Base-by-base conservation (phyloP, 495 filamentous ascomycete species). In the Geoglossum glabrum region DNA sequence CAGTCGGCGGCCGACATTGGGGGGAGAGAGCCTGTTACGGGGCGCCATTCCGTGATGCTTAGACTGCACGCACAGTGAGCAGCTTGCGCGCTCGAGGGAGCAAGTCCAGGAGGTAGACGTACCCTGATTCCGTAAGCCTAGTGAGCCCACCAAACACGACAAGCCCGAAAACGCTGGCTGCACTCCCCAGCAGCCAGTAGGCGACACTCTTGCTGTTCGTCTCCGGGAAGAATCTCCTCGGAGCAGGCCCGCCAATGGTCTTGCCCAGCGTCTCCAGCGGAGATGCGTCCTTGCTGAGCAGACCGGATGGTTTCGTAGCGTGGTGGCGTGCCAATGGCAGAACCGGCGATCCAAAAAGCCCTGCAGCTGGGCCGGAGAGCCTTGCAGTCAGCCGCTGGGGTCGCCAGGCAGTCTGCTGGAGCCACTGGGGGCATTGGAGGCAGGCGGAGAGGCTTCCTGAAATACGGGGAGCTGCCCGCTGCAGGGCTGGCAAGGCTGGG, bases 1-100 rank as follows among this genome's bases (percentile, higher is more conserved):
- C 92, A 98, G 67, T 87, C 82, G 55, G 72, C 78, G 13, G 69
- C 67, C 57, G 79, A 83, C 63, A 85, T 74, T 28, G 92, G 92
- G 11, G 90, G 90, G n/a, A 92, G 73, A 26, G 86, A 85, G 60
- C 92, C 92, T 5, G 92, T 97, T 40, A 97, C 88, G 61, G 92
- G 92, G 61, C 82, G 86, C 92, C 92, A 98, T 88, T 98, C 93
- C 55, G 92, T 98, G 65, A 98, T 98, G 70, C 88, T 95, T 61
- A 98, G 79, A 49, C 90, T 95, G 58, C 23, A 54, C 25, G 19
- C 15, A 26, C 19, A 10, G 54, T 56, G 1, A 56, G 31, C 19
- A 28, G 34, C 8, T 2, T 3, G n/a, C 23, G 43, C 26, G 49
- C n/a, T 27, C 10, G 25, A 17, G 26, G 21, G 7, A 21, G 40